Conservation (phyloP, 1,284 basidiomycete genomes). For the Caloboletus firmus region DNA sequence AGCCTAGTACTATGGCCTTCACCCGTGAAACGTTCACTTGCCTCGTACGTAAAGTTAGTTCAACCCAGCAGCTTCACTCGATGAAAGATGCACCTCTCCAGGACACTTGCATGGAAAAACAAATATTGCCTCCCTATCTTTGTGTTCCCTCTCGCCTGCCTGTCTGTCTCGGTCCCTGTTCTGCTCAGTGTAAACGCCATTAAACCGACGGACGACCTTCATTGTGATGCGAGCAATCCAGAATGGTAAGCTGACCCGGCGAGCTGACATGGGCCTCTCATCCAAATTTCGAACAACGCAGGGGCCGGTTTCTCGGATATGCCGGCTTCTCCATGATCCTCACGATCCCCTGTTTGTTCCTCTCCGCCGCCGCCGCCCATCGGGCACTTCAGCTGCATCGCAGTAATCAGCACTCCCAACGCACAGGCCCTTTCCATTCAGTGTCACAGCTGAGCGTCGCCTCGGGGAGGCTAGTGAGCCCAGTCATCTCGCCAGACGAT, state of each 20-base stretch:
- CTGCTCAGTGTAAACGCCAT: slow-evolving; percentile 46
- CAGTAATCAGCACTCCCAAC: slow-evolving; percentile 1
- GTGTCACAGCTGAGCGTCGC: not conserved
- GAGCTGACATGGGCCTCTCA: not conserved
- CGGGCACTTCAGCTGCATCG: slow-evolving; percentile 37
- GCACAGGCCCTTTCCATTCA: not conserved
- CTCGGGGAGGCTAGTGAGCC: not conserved
- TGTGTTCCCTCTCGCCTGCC: slow-evolving; percentile 48
- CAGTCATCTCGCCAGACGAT: not conserved
- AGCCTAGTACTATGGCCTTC: slow-evolving; percentile 49
- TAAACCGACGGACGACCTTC: slow-evolving; percentile 48
- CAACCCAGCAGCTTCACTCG: not conserved
- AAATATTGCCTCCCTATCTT: slow-evolving; percentile 44
- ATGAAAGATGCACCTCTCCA: slow-evolving; percentile 19
- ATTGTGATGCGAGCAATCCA: slow-evolving; percentile 55
- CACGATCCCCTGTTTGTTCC: slow-evolving; percentile 50
- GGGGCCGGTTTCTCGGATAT: slow-evolving; percentile 62
- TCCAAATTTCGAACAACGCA: slow-evolving; percentile 24
- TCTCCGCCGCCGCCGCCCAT: slow-evolving; percentile 46
- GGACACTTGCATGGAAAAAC: slow-evolving; percentile 44
- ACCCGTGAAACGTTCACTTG: slow-evolving; percentile 35
- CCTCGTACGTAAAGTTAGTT: slow-evolving; percentile 27
- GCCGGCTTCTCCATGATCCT: slow-evolving; percentile 55
- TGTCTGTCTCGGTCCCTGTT: slow-evolving; percentile 44
- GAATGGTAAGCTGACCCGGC: slow-evolving; percentile 45